phyloP scores from a whole-genome alignment of 805 yeast species.

The Candida railenensis region DNA sequence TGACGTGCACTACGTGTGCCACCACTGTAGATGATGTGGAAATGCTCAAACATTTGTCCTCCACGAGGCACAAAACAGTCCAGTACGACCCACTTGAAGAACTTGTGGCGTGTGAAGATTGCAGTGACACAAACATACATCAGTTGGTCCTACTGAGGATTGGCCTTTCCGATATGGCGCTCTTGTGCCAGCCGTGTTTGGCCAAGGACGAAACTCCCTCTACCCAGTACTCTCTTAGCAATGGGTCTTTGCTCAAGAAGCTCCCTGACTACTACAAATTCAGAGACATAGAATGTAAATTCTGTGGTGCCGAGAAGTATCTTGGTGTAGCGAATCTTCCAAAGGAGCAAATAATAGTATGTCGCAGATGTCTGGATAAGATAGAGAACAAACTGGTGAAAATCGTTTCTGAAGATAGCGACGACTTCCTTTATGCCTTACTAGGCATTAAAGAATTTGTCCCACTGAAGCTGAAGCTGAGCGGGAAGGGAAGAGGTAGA shows the following conservation, averaged over 20 bases:
- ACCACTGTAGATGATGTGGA: slow-evolving; percentile 30
- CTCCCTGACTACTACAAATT: slow-evolving; percentile 47
- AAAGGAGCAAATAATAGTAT: slow-evolving; percentile 28
- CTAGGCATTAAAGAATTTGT: slow-evolving; percentile 47
- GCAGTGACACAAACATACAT: slow-evolving; percentile 54
- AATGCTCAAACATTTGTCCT: slow-evolving; percentile 51
- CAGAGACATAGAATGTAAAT: slow-evolving; percentile 48
- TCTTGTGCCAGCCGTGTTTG: slow-evolving; percentile 48
- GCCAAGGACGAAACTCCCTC: slow-evolving; percentile 46
- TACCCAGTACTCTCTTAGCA: slow-evolving; percentile 49
- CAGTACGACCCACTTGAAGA: slow-evolving; percentile 34
- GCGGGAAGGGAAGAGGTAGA: slow-evolving; percentile 31
- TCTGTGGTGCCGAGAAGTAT: slow-evolving; percentile 43
- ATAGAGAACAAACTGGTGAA: slow-evolving; percentile 5
- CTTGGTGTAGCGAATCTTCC: slow-evolving; percentile 29
- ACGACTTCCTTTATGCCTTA: slow-evolving; percentile 44
- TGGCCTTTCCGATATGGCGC: slow-evolving; percentile 54
- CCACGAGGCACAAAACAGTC: slow-evolving; percentile 54
- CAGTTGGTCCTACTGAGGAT: slow-evolving; percentile 49
- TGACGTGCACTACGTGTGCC: slow-evolving; percentile 50
- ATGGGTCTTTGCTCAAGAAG: slow-evolving; percentile 54
- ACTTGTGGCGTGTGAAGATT: slow-evolving; percentile 53
- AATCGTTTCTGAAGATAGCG: slow-evolving; percentile 47
- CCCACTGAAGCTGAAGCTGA: slow-evolving; percentile 18
- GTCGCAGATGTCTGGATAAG: slow-evolving; percentile 39